A percentile compares a stretch with the other conserved stretches of the same genome.
phyloP scores from a whole-genome alignment of 305 asterid genomes.

The Andrographis paniculata region DNA sequence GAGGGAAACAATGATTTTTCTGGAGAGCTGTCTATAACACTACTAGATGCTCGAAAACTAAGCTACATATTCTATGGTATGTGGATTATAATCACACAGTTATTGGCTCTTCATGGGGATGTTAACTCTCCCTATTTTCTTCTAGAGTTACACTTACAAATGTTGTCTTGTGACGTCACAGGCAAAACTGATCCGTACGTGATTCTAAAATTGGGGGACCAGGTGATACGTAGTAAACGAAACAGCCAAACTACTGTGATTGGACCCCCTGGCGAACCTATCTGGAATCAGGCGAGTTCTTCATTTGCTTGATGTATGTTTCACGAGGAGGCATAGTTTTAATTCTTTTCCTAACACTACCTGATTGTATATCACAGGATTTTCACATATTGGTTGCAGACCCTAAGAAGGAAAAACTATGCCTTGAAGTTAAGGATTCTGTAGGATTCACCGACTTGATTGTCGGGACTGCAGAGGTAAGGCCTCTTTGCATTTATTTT shows the following conservation, averaged over 20 bases:
- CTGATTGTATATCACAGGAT: slow-evolving; percentile 46
- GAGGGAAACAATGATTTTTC: slow-evolving; percentile 78
- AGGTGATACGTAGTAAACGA: slow-evolving; percentile 79
- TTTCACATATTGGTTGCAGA: slow-evolving; percentile 82
- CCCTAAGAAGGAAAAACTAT: slow-evolving; percentile 66
- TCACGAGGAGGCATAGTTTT: slow-evolving; percentile 8
- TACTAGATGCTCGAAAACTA: slow-evolving; percentile 88
- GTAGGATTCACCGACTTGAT: slow-evolving; percentile 79
- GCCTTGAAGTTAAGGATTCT: slow-evolving; percentile 79
- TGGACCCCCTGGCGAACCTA: slow-evolving; percentile 98
- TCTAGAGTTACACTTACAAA: slow-evolving; percentile 4
- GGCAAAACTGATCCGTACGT: slow-evolving; percentile 98
- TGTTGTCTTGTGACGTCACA: slow-evolving; percentile 28
- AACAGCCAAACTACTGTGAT: slow-evolving; percentile 95
- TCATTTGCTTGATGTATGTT: neutral
- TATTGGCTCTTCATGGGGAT: neutral
- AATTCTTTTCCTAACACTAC: slow-evolving; percentile 15
- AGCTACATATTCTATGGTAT: slow-evolving; percentile 78
- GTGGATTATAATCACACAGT: slow-evolving; percentile 7
- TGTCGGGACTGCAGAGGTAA: slow-evolving; percentile 86
- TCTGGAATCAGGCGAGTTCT: slow-evolving; percentile 90
- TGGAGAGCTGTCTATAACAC: slow-evolving; percentile 94
- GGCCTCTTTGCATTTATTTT: slow-evolving; percentile 5
- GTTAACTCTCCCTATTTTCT: neutral
- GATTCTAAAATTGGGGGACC: slow-evolving; percentile 78